These are phyloP conservation scores for Veloporphyrellus conicus DNA, from an alignment of 1,284 basidiomycete genomes.

Conservation along the genomic window DNA sequence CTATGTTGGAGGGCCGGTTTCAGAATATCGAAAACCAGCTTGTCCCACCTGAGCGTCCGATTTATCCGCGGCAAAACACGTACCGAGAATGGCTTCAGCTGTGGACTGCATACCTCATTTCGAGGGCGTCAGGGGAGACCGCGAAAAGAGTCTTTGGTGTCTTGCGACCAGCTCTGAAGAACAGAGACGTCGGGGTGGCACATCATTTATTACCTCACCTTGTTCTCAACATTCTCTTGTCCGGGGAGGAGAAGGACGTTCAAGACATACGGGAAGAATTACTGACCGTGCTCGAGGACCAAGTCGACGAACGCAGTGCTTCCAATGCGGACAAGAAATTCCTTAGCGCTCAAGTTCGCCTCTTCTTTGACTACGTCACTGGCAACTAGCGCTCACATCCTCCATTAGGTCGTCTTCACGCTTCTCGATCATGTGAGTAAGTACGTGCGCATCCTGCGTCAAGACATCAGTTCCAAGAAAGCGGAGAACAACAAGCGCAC, in stretches of 20 bases:
- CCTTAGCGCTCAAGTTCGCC: constrained; percentile 80
- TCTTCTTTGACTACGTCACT: neutral
- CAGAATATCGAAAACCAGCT: constrained; percentile 40
- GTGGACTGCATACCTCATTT: constrained; percentile 87
- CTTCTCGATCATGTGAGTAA: constrained; percentile 93
- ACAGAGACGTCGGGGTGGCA: constrained; percentile 89
- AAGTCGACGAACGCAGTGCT: constrained; percentile 60
- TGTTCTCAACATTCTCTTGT: constrained; percentile 81
- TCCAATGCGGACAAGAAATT: constrained; percentile 74
- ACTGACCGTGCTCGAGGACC: constrained; percentile 80
- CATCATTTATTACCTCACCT: constrained; percentile 90
- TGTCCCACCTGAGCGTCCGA: constrained; percentile 54
- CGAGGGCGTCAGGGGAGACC: constrained; percentile 51
- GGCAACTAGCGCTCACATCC: neutral
- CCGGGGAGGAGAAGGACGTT: constrained; percentile 61
- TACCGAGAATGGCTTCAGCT: constrained; percentile 96
- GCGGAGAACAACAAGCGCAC: constrained; percentile 46
- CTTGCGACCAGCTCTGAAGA: constrained; percentile 76
- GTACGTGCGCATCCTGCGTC: constrained; percentile 74
- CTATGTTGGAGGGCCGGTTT: constrained; percentile 79
- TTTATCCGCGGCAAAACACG: constrained; percentile 73
- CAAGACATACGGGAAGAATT: constrained; percentile 76
- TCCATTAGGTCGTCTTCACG: constrained; percentile 78
- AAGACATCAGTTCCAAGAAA: constrained; percentile 52
- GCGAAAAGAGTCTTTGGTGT: constrained; percentile 74